A percentile compares a stretch with the other conserved stretches of the same genome.
Conservation (phyloP, 108 stramenopile species). For the Discostella stelligeroides region DNA sequence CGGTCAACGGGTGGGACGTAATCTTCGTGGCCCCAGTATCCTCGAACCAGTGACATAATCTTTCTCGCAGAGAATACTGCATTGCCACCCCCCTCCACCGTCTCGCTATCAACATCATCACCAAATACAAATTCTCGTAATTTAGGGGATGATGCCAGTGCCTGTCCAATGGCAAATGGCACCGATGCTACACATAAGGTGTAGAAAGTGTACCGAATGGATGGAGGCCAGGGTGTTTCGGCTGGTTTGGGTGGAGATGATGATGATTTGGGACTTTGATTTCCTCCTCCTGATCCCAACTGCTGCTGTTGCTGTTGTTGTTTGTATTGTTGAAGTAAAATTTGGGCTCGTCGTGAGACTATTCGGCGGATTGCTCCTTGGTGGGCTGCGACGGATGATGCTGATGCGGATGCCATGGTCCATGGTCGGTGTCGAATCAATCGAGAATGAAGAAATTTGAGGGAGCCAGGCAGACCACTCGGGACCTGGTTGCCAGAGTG, state of each 20-base stretch:
- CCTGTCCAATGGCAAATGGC: constrained; percentile 39
- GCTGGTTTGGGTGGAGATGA: neutral
- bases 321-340: constrained; percentile 22
- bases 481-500: no score
- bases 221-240: constrained; percentile 39
- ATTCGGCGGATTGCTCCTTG: constrained; percentile 7
- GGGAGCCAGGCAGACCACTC: no score
- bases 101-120: constrained; percentile 18
- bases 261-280: neutral
- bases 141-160: constrained; percentile 34
- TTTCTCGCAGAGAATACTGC: neutral
- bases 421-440: neutral
- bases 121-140: constrained; percentile 36
- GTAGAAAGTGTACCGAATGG: constrained; percentile 39
- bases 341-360: constrained; percentile 40
- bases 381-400: constrained; percentile 1
- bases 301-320: neutral
- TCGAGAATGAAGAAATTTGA: neutral
- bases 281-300: neutral
- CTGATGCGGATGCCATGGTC: constrained; percentile 13
- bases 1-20: constrained; percentile 30
- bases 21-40: constrained; percentile 39
- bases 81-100: neutral
- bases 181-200: constrained; percentile 26
- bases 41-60: constrained; percentile 24